Conservation (phyloP, 345 rosid species). For the Schrenkiella parvula region DNA sequence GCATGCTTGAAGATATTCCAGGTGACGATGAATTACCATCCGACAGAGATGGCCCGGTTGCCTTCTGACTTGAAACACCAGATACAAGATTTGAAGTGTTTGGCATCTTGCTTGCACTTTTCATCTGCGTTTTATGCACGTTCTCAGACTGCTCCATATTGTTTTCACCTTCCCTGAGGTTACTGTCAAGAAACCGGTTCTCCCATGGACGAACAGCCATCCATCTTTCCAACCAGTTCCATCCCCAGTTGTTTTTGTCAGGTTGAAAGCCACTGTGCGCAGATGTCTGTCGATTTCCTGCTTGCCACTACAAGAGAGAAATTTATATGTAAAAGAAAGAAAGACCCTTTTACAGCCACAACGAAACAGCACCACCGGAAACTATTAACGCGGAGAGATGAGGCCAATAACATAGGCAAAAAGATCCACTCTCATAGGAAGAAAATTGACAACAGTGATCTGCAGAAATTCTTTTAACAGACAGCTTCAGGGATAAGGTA, state of each 20-base stretch:
- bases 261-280: slow-evolving; percentile 70
- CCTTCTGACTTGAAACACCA: slow-evolving; percentile 51
- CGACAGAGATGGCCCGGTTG: slow-evolving; percentile 57
- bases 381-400: background rate
- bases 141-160: slow-evolving; percentile 40
- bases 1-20: slow-evolving; percentile 46
- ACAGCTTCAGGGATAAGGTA: background rate
- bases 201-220: slow-evolving; percentile 99
- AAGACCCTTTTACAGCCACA: background rate
- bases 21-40: slow-evolving; percentile 67
- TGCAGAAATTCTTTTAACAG: background rate
- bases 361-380: background rate
- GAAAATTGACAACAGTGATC: background rate
- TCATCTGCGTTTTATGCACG: slow-evolving; percentile 50
- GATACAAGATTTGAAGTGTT: slow-evolving; percentile 36
- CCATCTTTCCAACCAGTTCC: slow-evolving; percentile 99
- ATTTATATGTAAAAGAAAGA: slow-evolving; percentile 6
- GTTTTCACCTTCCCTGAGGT: slow-evolving; percentile 67
- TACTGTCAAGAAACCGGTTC: slow-evolving; percentile 90
- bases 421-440: background rate
- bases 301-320: slow-evolving; percentile 78
- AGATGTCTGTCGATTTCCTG: slow-evolving; percentile 73
- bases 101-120: slow-evolving; percentile 49
- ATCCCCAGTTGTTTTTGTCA: slow-evolving; percentile 98
- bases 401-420: background rate